A percentile compares a stretch with the other conserved stretches of the same genome.
Evolutionary conservation across 164 flowering plant genomes (phyloP).

Genomic region (Chimonanthus salicifolius): DNA sequence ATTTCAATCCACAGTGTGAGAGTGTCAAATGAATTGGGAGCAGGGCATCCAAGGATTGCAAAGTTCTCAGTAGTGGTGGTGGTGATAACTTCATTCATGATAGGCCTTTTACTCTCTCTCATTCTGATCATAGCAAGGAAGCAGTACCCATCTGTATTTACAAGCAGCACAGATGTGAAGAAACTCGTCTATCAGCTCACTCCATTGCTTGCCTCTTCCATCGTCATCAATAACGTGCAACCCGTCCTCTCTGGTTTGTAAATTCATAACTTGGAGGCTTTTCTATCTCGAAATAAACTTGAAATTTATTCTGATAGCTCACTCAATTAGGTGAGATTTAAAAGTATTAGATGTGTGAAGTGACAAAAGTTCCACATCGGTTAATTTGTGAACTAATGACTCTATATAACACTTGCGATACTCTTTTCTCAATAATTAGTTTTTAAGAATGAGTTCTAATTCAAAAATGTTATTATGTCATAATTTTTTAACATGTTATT

Average conservation of each 20-base stretch:
- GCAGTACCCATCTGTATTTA: conserved; percentile 9
- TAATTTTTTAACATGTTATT: too few species aligned
- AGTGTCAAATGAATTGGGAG: conserved; percentile 19
- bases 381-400: too few species aligned
- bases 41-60: conserved; percentile 19
- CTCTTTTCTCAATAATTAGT: too few species aligned
- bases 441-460: too few species aligned
- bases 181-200: conserved; percentile 15
- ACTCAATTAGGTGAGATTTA: too few species aligned
- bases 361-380: too few species aligned
- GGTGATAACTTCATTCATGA: conserved; percentile 10
- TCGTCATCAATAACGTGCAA: conserved; percentile 15
- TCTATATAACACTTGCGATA: too few species aligned
- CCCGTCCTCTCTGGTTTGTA: conserved; percentile 18
- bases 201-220: conserved; percentile 15
- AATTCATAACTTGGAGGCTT: too few species aligned
- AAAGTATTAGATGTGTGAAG: too few species aligned
- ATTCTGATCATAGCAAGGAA: conserved; percentile 8
- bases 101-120: conserved; percentile 6
- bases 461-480: too few species aligned
- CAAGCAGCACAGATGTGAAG: conserved; percentile 11
- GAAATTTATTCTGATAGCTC: too few species aligned
- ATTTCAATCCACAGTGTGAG: conserved; percentile 11
- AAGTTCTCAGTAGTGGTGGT: conserved; percentile 19
- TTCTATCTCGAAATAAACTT: too few species aligned